Base-by-base conservation (phyloP, 768 basidiomycete genomes). In the Mycena galopus region DNA sequence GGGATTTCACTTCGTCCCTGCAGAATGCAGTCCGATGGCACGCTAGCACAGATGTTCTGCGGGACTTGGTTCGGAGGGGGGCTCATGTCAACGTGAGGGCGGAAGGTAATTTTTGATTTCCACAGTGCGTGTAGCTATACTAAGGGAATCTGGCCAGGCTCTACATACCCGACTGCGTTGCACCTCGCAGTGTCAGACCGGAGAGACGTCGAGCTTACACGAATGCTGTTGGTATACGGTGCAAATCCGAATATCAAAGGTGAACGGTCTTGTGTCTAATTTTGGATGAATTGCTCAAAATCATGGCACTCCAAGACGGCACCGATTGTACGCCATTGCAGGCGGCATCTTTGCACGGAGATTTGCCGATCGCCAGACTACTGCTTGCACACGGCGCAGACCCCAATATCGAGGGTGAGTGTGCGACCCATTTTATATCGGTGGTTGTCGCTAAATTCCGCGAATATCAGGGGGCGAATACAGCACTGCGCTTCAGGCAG, bases 61-160 rank as follows among this genome's bases (percentile, higher is more conserved):
- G 65, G 65, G 39, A 67, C 16, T 58, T 67, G 56, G 65, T 67
- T 10, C 25, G 56, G 35, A 57, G 37, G 56, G 65, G 65, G n/a
- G 56, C 65, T 3, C 6, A 67, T 58, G 56, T 67, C 27, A 58
- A 67, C 25, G 29, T 47, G 19, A 16, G 12, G 65, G 65, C 42
- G 19, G 65, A 21, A 47, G 55, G 65, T 67, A n/a, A 19, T 25
- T 47, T 47, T 47, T n/a, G 33, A 42, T 51, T 12, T 37, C 14
- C 10, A 10, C 11, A 9, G 5, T 21, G 27, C 37, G 19, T 47
- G n/a, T n/a, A 19, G 27, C 30, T 39, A 21, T 23, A 8, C 44
- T 42, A 50, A 25, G 51, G 12, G 14, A 10, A 10, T 9, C 16
- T 2, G 11, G 50, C 4, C 37, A 67, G 65, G 39, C n/a, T 29